Base-by-base conservation (phyloP, 768 basidiomycete species). In the Megacollybia marginata region DNA sequence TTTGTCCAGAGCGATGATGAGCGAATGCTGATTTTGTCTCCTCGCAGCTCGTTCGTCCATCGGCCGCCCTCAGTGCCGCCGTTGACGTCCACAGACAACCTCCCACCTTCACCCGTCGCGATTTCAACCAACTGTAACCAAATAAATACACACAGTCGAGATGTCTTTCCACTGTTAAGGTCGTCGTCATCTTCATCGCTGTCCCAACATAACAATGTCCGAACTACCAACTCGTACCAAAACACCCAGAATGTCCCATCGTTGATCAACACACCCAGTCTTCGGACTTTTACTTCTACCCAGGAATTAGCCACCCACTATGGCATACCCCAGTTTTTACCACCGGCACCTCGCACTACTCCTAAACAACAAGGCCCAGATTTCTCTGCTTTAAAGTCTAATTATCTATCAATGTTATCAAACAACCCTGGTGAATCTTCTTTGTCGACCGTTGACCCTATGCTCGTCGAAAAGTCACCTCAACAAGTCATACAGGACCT, bases 321-420 rank as follows among this genome's bases (percentile, higher is more conserved):
- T 86, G 86, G 85, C 68, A 80, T 88, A 62, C 86, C 87, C 52
- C 77, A 80, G 56, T 76, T 72, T 54, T 65, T 89, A 44, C 86
- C 87, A 43, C 80, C 79, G 47, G 78, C 79, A 49, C 86, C 86
- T 53, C 75, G 79, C 48, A 79, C 79, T 62, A 72, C 71, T 56
- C 72, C 76, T 51, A 60, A 70, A 54, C 47, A 65, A 55, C 38
- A 61, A 58, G 58, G 69, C 47, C 55, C 70, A 51, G 75, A 82
- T 58, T 76, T 78, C 59, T 55, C 68, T 33, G 66, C 70, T 32
- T 65, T 88, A 49, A 73, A 74, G 56, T 70, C 75, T 34, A 80
- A 80, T 55, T 88, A 88, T 64, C 64, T 88, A 61, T 78, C 68
- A 53, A 89, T 89, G 87, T 62, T 88, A 56, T 68, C 73, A 2